Percentiles rank a stretch among this genome's conserved stretches.
phyloP scores from a whole-genome alignment of 371 early-diverging fungal genomes.

The Lichtheimia ornata region DNA sequence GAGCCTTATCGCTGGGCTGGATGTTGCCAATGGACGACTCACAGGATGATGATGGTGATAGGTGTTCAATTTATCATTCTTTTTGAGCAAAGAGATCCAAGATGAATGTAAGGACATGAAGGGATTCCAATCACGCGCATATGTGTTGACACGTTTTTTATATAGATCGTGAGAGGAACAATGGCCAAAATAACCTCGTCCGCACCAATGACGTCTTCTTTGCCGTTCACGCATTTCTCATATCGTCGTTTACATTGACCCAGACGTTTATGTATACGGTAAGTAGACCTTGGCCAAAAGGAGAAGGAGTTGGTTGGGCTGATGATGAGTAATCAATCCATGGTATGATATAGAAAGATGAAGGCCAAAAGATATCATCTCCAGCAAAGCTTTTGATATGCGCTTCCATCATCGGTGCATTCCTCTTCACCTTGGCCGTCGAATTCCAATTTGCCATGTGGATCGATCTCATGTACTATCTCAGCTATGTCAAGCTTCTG shows the following conservation, averaged over 20 bases:
- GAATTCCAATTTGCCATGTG: constrained; percentile 34
- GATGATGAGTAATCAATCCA: not conserved
- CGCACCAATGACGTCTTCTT: constrained; percentile 90
- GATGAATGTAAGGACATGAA: constrained; percentile 60
- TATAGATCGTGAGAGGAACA: constrained; percentile 46
- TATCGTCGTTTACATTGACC: constrained; percentile 65
- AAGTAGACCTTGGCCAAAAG: constrained; percentile 6
- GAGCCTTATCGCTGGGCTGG: not conserved
- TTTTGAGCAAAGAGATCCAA: constrained; percentile 63
- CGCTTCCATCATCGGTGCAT: constrained; percentile 37
- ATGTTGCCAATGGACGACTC: constrained; percentile 62
- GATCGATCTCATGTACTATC: constrained; percentile 73
- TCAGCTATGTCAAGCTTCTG: constrained; percentile 80
- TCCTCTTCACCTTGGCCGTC: constrained; percentile 32
- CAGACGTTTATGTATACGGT: constrained; percentile 83
- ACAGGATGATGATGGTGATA: constrained; percentile 16
- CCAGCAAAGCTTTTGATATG: constrained; percentile 40
- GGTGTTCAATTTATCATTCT: constrained; percentile 80
- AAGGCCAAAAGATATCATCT: constrained; percentile 41
- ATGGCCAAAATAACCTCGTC: constrained; percentile 73
- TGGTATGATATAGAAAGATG: constrained; percentile 41
- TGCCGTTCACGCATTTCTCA: constrained; percentile 77
- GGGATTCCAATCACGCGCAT: not conserved
- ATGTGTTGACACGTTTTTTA: not conserved
- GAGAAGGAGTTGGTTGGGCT: not conserved